Percentiles rank a stretch among this genome's conserved stretches.
phyloP scores from a whole-genome alignment of 2,329 filamentous ascomycete genomes.

The Colletotrichum sansevieriae region DNA sequence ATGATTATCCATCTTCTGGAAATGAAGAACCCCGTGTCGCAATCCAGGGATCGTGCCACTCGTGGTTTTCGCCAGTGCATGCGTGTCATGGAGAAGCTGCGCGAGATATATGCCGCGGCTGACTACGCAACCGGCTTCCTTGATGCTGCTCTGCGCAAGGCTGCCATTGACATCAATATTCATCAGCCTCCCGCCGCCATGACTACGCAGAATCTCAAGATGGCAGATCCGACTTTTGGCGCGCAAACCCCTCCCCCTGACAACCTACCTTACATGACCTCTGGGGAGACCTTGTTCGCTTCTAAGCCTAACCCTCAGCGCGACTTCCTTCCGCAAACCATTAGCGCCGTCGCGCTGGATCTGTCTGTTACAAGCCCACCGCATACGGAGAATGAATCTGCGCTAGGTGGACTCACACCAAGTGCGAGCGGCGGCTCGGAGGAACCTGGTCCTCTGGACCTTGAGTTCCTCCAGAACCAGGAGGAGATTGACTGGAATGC shows the following conservation, averaged over 20 bases:
- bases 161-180: slow-evolving; percentile 75
- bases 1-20: slow-evolving; percentile 95
- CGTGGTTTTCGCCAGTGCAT: slow-evolving; percentile 92
- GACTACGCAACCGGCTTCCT: slow-evolving; percentile 96
- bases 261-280: slow-evolving; percentile 58
- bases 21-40: slow-evolving; percentile 84
- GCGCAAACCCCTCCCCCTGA: slow-evolving; percentile 68
- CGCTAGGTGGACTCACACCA: slow-evolving; percentile 56
- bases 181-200: slow-evolving; percentile 51
- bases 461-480: slow-evolving; percentile 61
- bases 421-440: slow-evolving; percentile 61
- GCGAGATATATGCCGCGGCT: slow-evolving; percentile 92
- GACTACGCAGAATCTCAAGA: slow-evolving; percentile 49
- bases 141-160: slow-evolving; percentile 91
- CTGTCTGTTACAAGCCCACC: slow-evolving; percentile 57
- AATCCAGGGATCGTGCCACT: slow-evolving; percentile 78
- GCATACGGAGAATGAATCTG: slow-evolving; percentile 57
- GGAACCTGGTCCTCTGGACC: slow-evolving; percentile 55
- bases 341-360: slow-evolving; percentile 53
- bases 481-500: slow-evolving; percentile 68
- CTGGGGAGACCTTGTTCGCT: slow-evolving; percentile 54
- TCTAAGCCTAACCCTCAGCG: slow-evolving; percentile 37
- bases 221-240: slow-evolving; percentile 52
- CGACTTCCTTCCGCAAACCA: slow-evolving; percentile 51
- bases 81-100: slow-evolving; percentile 87